Percentiles rank a stretch among this genome's conserved stretches.
Conservation (phyloP, 208 protist genomes). For the Trichomonas gallinae region DNA sequence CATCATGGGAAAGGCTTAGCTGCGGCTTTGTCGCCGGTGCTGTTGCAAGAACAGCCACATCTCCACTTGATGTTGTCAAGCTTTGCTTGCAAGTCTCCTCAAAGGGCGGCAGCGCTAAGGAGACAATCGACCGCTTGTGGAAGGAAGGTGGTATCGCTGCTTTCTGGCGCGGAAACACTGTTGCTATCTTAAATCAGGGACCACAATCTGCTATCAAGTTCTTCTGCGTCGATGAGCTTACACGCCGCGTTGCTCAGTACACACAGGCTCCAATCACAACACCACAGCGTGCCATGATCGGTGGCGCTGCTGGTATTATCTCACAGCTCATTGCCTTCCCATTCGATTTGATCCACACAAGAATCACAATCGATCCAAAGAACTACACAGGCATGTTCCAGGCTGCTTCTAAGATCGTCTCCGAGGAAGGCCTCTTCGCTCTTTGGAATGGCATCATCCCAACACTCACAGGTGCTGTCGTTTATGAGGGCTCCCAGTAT, state of each 20-base stretch:
- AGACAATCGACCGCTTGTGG: neutral
- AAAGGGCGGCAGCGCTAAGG: neutral
- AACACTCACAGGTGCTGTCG: neutral
- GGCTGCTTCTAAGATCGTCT: neutral
- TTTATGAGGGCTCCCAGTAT: neutral
- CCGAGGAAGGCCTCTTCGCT: neutral
- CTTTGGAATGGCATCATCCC: neutral
- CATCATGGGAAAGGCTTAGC: neutral
- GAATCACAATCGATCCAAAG: neutral
- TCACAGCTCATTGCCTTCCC: neutral
- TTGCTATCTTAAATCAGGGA: neutral
- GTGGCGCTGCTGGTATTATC: neutral
- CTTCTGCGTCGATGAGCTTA: neutral
- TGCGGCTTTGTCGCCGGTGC: neutral
- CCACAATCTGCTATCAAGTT: neutral
- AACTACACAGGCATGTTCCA: neutral
- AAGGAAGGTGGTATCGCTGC: neutral
- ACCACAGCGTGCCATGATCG: neutral
- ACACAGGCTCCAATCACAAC: neutral
- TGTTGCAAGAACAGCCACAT: neutral
- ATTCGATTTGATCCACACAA: neutral
- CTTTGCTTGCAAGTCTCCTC: neutral
- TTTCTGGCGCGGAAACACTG: conserved; percentile 6
- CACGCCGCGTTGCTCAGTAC: neutral
- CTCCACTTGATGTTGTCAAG: neutral